Percentiles rank a stretch among this genome's conserved stretches.
These are phyloP conservation scores for Pseudopithomyces maydicus DNA, from an alignment of 2,329 filamentous ascomycete genomes.

Conservation along the genomic window DNA sequence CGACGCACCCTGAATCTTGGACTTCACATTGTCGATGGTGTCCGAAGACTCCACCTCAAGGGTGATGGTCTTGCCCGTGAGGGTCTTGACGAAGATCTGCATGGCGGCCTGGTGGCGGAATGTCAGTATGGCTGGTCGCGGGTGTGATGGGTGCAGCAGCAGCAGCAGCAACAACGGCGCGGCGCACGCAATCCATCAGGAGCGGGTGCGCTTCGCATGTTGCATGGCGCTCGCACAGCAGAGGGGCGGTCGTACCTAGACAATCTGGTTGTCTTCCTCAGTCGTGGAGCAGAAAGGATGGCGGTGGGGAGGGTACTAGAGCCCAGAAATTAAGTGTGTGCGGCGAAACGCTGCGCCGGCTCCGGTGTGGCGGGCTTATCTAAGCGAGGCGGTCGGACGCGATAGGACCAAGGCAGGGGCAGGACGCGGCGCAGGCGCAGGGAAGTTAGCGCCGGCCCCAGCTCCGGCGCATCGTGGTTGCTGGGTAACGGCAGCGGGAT, in stretches of 20 bases:
- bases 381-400: constrained; percentile 10
- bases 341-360: constrained; percentile 8
- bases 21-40: constrained; percentile 99
- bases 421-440: background rate
- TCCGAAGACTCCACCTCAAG: constrained; percentile 99
- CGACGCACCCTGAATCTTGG: constrained; percentile 77
- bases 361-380: background rate
- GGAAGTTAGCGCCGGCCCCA: background rate
- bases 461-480: constrained; percentile 26
- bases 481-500: constrained; percentile 27
- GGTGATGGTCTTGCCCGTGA: constrained; percentile 99
- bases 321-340: constrained; percentile 33
- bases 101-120: constrained; percentile 43
- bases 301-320: constrained; percentile 21
- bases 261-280: constrained; percentile 64
- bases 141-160: background rate
- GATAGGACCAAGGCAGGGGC: background rate
- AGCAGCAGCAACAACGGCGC: background rate
- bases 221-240: constrained; percentile 4
- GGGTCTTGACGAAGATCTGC: constrained; percentile 63
- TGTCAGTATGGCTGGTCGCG: constrained; percentile 18
- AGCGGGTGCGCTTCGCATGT: background rate
- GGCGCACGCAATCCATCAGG: background rate
- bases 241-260: constrained; percentile 55
- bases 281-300: constrained; percentile 53